phyloP scores from a whole-genome alignment of 164 flowering plant species.

The Sextonia rubra region DNA sequence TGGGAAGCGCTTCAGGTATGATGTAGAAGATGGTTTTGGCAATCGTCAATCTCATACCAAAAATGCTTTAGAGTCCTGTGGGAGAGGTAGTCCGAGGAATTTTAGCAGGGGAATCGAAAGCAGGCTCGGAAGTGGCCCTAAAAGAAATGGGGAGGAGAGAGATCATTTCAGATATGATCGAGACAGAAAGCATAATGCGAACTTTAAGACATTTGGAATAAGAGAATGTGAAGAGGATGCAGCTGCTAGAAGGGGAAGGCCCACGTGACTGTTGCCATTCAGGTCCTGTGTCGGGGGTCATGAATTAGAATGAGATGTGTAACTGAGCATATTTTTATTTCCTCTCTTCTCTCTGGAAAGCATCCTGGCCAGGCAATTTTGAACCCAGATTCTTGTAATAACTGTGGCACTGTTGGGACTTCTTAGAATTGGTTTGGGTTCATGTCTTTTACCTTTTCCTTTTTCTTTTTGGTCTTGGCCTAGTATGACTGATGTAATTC shows the following conservation, averaged over 20 bases:
- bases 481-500: slow-evolving; percentile 15
- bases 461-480: slow-evolving; percentile 12
- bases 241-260: slow-evolving; percentile 27
- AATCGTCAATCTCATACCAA: slow-evolving; percentile 17
- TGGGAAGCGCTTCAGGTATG: slow-evolving; percentile 27
- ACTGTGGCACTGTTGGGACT: slow-evolving; percentile 14
- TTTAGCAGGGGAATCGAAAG: slow-evolving; percentile 22
- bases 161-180: slow-evolving; percentile 19
- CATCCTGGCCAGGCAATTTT: slow-evolving; percentile 17
- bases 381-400: slow-evolving; percentile 17
- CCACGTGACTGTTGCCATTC: slow-evolving; percentile 13
- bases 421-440: slow-evolving; percentile 18
- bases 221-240: slow-evolving; percentile 22
- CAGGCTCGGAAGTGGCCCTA: slow-evolving; percentile 25
- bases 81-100: slow-evolving; percentile 28
- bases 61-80: slow-evolving; percentile 24
- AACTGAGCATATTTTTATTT: slow-evolving; percentile 19
- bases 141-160: slow-evolving; percentile 31
- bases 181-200: slow-evolving; percentile 19
- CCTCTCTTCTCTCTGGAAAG: slow-evolving; percentile 13
- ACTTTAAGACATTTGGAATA: slow-evolving; percentile 21
- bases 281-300: slow-evolving; percentile 6
- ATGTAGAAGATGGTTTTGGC: slow-evolving; percentile 23
- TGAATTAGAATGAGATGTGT: slow-evolving; percentile 15
- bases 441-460: neutral